Evolutionary conservation across 1,284 basidiomycete genomes (phyloP).

Genomic region (Sporisorium exsertum): DNA sequence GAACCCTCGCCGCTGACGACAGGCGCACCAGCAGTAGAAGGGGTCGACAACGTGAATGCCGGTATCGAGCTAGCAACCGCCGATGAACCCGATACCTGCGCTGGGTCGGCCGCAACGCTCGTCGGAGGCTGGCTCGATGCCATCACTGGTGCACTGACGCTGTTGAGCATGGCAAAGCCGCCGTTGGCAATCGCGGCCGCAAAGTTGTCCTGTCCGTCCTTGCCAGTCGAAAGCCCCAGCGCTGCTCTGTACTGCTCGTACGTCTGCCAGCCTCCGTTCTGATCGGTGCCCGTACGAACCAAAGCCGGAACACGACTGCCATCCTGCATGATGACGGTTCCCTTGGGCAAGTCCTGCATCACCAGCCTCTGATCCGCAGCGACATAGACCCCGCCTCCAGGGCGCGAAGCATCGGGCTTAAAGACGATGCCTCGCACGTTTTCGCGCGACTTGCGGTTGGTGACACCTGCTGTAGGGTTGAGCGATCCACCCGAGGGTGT

Average conservation of each 20-base stretch:
- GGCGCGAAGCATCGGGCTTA: conserved; percentile 73
- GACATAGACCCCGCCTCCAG: conserved; percentile 85
- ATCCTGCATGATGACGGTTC: conserved; percentile 75
- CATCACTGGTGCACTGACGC: conserved; percentile 9
- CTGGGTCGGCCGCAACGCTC: not conserved
- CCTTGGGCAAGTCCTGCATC: conserved; percentile 76
- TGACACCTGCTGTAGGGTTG: conserved; percentile 72
- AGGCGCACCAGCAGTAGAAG: conserved; percentile 5
- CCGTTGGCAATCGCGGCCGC: conserved; percentile 37
- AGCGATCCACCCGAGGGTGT: conserved; percentile 62
- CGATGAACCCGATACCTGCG: conserved; percentile 4
- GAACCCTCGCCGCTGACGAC: not conserved
- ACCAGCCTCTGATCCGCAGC: conserved; percentile 73
- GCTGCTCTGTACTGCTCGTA: conserved; percentile 62
- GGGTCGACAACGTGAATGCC: conserved; percentile 7
- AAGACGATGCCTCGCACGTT: conserved; percentile 75
- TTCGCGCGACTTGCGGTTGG: conserved; percentile 66
- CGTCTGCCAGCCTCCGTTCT: conserved; percentile 58
- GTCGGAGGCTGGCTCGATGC: not conserved
- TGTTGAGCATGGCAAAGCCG: conserved; percentile 42
- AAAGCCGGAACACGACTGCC: conserved; percentile 55
- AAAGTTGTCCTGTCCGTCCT: conserved; percentile 25
- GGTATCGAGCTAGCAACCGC: conserved; percentile 9
- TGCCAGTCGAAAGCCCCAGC: conserved; percentile 29
- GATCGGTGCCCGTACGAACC: conserved; percentile 52